A percentile compares a stretch with the other conserved stretches of the same genome.
Conservation (phyloP, 2,329 filamentous ascomycete genomes). For the Scytalidium lignicola region DNA sequence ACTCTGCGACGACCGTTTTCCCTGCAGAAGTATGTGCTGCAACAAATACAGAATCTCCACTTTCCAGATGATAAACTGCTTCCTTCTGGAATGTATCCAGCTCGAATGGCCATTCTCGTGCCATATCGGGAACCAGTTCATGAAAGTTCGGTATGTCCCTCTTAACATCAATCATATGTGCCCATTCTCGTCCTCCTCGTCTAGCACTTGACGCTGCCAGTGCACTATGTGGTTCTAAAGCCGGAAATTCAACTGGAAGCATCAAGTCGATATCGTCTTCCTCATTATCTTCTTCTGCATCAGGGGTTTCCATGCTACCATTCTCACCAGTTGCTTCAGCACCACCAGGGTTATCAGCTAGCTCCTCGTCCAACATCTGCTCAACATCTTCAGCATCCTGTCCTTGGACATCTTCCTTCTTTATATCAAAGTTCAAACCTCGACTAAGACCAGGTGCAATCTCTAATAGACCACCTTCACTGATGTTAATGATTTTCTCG, state of each 20-base stretch:
- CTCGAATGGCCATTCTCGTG: slow-evolving; percentile 92
- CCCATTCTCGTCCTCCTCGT: slow-evolving; percentile 83
- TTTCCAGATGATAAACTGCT: slow-evolving; percentile 94
- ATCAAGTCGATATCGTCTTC: slow-evolving; percentile 74
- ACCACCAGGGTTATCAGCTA: slow-evolving; percentile 26
- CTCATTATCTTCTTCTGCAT: slow-evolving; percentile 36
- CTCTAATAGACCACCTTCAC: slow-evolving; percentile 74
- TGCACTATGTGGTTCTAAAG: slow-evolving; percentile 76
- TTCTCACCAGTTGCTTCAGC: slow-evolving; percentile 26
- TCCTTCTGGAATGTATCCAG: slow-evolving; percentile 98
- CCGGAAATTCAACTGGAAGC: slow-evolving; percentile 87
- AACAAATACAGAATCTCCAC: slow-evolving; percentile 95
- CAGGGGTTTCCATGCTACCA: slow-evolving; percentile 27
- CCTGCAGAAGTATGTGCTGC: slow-evolving; percentile 96
- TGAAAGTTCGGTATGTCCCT: slow-evolving; percentile 89
- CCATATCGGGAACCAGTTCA: slow-evolving; percentile 94
- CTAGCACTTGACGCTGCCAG: slow-evolving; percentile 67
- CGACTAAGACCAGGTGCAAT: slow-evolving; percentile 76
- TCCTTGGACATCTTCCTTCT: slow-evolving; percentile 51
- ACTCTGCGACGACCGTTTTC: slow-evolving; percentile 97
- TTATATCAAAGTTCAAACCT: slow-evolving; percentile 67
- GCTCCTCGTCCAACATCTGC: slow-evolving; percentile 50
- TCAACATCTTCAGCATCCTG: slow-evolving; percentile 67
- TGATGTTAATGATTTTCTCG: slow-evolving; percentile 82
- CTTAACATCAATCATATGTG: slow-evolving; percentile 96